Evolutionary conservation across 1,284 basidiomycete species (phyloP), one percentile per base, ranked within the genome.

Genomic region (Fistulinella cinereoalba): DNA sequence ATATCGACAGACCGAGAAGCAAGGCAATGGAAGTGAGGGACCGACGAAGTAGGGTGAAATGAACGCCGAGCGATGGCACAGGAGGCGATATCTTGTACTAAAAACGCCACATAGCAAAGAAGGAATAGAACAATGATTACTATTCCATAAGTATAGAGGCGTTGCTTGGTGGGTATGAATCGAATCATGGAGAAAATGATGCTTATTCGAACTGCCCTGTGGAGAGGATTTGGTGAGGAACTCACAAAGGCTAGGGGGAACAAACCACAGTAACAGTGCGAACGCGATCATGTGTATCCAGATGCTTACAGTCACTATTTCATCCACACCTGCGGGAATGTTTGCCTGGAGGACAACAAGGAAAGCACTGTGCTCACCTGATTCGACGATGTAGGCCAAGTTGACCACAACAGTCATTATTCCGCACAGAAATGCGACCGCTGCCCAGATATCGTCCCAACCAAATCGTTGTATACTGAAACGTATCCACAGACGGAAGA

Each of bases 401-500:
- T 5, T 12, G 10, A 44, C 36, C 10, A 21, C 18, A 12, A 37
- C 21, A 16, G 37, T 38, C 5, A 53, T 23, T n/a, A 3, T 19
- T 3, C 52, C 52, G 10, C 22, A 47, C 19, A 43, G 16, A 22
- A 59, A 46, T 3, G 52, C 60, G 11, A 44, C 29, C 2, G 34
- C 24, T 10, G 60, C 57, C 47, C 49, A 59, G 33, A 48, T 23
- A 27, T 62, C 60, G 7, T 62, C 60, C 49, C 56, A 52, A 12
- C 57, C 61, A 15, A 58, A 27, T 8, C 45, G 43, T 16, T 39
- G 49, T 19, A 51, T 58, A 13, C 12, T 43, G 12, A 52, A 37
- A 22, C 60, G 60, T 31, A 60, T 61, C 49, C 52, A 52, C 11
- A 59, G 21, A n/a, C 58, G 47, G 33, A 60, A 49, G 8, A 57